These are phyloP conservation scores for Hypoxylon sp. DNA, from an alignment of 2,329 filamentous ascomycete species.

Conservation along the genomic window DNA sequence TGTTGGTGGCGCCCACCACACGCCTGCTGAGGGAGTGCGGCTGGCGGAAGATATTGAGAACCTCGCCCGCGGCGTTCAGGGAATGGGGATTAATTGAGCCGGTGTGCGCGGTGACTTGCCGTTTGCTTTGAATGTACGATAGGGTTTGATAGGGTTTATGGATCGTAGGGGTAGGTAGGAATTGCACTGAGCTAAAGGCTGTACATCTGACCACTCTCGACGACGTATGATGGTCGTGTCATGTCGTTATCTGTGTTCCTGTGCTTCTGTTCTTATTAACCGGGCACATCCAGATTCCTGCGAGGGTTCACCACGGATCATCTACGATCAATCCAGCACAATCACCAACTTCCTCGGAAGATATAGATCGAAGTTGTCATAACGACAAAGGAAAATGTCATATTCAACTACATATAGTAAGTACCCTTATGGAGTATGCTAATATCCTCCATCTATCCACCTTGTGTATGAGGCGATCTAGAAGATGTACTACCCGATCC, in stretches of 20 bases:
- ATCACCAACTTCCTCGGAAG: neutral
- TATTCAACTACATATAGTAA: constrained; percentile 40
- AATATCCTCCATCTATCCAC: constrained; percentile 34
- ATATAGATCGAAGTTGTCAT: constrained; percentile 10
- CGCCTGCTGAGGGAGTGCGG: constrained; percentile 65
- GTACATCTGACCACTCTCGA: constrained; percentile 12
- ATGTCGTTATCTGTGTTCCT: neutral
- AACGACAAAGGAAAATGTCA: constrained; percentile 37
- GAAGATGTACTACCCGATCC: constrained; percentile 24
- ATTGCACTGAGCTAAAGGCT: neutral
- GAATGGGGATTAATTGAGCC: constrained; percentile 34
- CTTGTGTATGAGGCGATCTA: constrained; percentile 38
- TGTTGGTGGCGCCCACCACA: constrained; percentile 70
- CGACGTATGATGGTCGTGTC: constrained; percentile 21
- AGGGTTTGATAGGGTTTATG: neutral
- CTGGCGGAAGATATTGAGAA: constrained; percentile 65
- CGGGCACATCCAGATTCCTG: neutral
- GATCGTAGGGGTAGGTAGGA: constrained; percentile 3
- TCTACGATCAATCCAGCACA: constrained; percentile 6
- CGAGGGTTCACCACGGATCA: neutral
- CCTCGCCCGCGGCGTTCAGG: constrained; percentile 37
- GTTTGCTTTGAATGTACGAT: constrained; percentile 1
- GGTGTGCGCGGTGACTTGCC: neutral
- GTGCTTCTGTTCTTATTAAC: constrained; percentile 17
- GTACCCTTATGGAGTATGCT: constrained; percentile 24